Percentiles rank a stretch among this genome's conserved stretches.
These are phyloP conservation scores for Chlorencoelia australis DNA, from an alignment of 2,329 filamentous ascomycete species.

Conservation along the genomic window DNA sequence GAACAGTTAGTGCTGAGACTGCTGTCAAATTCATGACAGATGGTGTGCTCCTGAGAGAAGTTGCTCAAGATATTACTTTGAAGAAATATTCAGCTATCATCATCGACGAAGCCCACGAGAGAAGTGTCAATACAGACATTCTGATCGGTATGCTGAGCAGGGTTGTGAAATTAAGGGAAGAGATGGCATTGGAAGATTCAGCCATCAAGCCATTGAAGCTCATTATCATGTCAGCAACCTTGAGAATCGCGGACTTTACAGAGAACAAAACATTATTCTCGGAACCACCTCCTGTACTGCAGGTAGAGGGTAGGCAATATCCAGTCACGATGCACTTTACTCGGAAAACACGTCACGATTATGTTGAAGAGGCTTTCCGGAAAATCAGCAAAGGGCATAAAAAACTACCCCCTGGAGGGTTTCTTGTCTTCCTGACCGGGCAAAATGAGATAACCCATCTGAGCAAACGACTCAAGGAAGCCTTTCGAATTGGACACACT, in stretches of 20 bases:
- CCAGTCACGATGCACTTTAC: slow-evolving; percentile 86
- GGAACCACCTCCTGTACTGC: slow-evolving; percentile 68
- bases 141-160: slow-evolving; percentile 95
- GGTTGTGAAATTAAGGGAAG: slow-evolving; percentile 73
- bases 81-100: slow-evolving; percentile 88
- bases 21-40: slow-evolving; percentile 99
- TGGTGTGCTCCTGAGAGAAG: slow-evolving; percentile 85
- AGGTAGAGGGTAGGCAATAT: slow-evolving; percentile 87
- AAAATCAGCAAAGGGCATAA: slow-evolving; percentile 83
- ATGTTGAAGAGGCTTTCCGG: slow-evolving; percentile 78
- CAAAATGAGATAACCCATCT: slow-evolving; percentile 83
- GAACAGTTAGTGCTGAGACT: slow-evolving; percentile 67
- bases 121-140: slow-evolving; percentile 96
- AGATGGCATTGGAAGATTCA: slow-evolving; percentile 62
- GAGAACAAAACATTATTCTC: slow-evolving; percentile 74
- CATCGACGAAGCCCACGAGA: slow-evolving; percentile 94
- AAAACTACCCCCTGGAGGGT: slow-evolving; percentile 81
- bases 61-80: slow-evolving; percentile 79
- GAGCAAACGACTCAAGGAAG: slow-evolving; percentile 66
- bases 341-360: slow-evolving; percentile 72
- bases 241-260: slow-evolving; percentile 83
- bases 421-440: slow-evolving; percentile 89
- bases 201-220: slow-evolving; percentile 74
- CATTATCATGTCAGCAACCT: slow-evolving; percentile 95
- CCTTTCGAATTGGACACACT: slow-evolving; percentile 38